These are phyloP conservation scores for Alternaria sp. DNA, from an alignment of 2,329 filamentous ascomycete species.

Conservation along the genomic window DNA sequence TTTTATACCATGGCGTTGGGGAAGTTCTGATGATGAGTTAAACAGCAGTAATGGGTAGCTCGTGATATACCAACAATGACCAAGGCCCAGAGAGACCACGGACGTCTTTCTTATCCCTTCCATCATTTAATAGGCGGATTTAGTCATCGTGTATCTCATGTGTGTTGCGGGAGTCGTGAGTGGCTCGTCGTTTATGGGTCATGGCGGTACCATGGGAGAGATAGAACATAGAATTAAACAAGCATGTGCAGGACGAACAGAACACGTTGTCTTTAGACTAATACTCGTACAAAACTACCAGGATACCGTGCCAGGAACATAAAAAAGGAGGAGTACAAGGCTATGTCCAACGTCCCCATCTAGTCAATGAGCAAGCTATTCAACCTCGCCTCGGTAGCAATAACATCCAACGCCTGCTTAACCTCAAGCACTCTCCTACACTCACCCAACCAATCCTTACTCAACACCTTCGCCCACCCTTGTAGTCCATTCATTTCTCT, in stretches of 20 bases:
- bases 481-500: constrained; percentile 92
- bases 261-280: constrained; percentile 14
- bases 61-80: no score
- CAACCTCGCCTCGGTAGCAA: constrained; percentile 86
- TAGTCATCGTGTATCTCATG: no score
- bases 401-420: constrained; percentile 93
- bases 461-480: constrained; percentile 95
- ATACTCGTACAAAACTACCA: constrained; percentile 17
- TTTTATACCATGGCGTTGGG: not conserved
- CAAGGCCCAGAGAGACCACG: no score
- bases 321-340: not conserved
- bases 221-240: no score
- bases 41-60: no score
- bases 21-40: no score
- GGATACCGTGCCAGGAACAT: not conserved
- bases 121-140: no score
- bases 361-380: constrained; percentile 85
- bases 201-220: no score
- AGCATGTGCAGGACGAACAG: not conserved
- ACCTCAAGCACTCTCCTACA: constrained; percentile 93
- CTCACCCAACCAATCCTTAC: constrained; percentile 91
- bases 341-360: not conserved
- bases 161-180: no score
- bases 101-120: no score
- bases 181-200: no score